A percentile compares a stretch with the other conserved stretches of the same genome.
Conservation (phyloP, 108 stramenopile genomes). For the Craspedostauros australis region DNA sequence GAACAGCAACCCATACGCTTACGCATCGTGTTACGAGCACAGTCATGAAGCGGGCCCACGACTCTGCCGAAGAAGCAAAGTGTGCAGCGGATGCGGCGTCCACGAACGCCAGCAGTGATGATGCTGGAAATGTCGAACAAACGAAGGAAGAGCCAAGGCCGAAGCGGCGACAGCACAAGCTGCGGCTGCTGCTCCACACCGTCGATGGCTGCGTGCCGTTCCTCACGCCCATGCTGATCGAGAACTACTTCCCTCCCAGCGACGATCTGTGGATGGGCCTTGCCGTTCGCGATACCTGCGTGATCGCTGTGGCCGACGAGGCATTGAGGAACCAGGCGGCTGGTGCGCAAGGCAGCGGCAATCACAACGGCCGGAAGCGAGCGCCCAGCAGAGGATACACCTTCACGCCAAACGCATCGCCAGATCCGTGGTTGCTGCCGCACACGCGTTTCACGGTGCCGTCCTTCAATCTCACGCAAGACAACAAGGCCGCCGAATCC, state of each 20-base stretch:
- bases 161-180: neutral
- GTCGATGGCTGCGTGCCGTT: slow-evolving; percentile 69
- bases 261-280: slow-evolving; percentile 52
- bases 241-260: slow-evolving; percentile 46
- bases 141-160: too few species aligned
- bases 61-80: too few species aligned
- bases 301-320: slow-evolving; percentile 31
- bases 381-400: slow-evolving; percentile 48
- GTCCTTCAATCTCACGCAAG: slow-evolving; percentile 32
- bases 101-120: too few species aligned
- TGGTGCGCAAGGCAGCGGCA: neutral
- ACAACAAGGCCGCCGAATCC: slow-evolving; percentile 4
- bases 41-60: too few species aligned
- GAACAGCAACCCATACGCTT: too few species aligned
- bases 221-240: slow-evolving; percentile 50
- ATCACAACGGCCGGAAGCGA: slow-evolving; percentile 15
- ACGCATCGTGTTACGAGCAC: too few species aligned
- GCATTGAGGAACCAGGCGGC: too few species aligned
- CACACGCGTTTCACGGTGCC: slow-evolving; percentile 59
- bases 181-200: slow-evolving; percentile 60
- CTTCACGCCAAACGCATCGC: slow-evolving; percentile 24
- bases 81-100: too few species aligned
- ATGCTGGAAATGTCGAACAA: too few species aligned
- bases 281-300: slow-evolving; percentile 67
- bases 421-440: slow-evolving; percentile 44